phyloP scores from a whole-genome alignment of 306 rosid species.

The Rosa chinensis region DNA sequence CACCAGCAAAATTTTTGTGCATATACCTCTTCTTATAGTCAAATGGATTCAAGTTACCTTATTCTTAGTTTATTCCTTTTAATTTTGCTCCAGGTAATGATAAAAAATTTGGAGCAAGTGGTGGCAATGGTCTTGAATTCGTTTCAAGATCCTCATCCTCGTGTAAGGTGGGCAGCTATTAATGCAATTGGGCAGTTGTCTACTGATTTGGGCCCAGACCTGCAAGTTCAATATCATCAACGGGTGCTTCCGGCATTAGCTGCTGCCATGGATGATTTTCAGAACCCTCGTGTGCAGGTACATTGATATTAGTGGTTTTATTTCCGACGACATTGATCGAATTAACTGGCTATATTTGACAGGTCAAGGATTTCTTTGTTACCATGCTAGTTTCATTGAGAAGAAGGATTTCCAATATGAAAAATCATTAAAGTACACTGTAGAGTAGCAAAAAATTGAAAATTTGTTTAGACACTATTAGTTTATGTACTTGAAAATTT shows the following conservation, averaged over 20 bases:
- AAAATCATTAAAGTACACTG: background rate
- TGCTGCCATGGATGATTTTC: conserved; percentile 94
- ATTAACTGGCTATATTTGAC: background rate
- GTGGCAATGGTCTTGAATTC: conserved; percentile 96
- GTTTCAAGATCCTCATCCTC: conserved; percentile 93
- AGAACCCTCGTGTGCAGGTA: conserved; percentile 97
- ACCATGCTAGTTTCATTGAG: background rate
- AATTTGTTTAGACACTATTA: background rate
- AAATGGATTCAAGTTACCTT: background rate
- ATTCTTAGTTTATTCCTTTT: background rate
- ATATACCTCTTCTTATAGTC: background rate
- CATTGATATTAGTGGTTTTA: conserved; percentile 6
- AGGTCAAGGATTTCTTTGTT: background rate
- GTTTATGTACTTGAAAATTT: background rate
- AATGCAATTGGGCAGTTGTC: conserved; percentile 97
- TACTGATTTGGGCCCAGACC: conserved; percentile 97
- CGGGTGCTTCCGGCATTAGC: conserved; percentile 91
- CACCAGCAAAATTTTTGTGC: background rate
- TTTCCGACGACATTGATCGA: background rate
- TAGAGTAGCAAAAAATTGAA: background rate
- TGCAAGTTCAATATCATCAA: conserved; percentile 82
- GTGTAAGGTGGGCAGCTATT: conserved; percentile 99
- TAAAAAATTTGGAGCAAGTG: conserved; percentile 90
- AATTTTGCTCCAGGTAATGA: conserved; percentile 68
- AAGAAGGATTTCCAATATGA: background rate